Conservation (phyloP, 495 filamentous ascomycete species). For the Sabuloglossum arenarium region DNA sequence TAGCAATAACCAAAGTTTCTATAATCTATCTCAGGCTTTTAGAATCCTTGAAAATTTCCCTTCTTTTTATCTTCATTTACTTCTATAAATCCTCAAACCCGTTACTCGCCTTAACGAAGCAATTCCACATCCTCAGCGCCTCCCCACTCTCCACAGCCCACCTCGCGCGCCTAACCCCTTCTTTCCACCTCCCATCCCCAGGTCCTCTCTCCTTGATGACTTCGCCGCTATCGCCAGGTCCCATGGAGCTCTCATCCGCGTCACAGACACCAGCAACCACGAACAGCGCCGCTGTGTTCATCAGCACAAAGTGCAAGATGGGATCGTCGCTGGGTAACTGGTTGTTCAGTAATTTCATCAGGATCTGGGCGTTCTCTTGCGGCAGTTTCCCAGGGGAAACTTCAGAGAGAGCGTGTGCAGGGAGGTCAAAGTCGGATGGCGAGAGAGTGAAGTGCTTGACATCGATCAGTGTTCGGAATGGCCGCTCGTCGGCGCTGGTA, state of each 20-base stretch:
- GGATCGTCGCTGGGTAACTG: conserved; percentile 54
- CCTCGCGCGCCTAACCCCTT: conserved; percentile 57
- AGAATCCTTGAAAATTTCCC: too few species aligned
- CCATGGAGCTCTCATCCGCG: conserved; percentile 53
- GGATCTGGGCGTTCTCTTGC: conserved; percentile 64
- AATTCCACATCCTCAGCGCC: conserved; percentile 1
- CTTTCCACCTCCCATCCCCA: conserved; percentile 76
- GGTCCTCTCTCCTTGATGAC: conserved; percentile 66
- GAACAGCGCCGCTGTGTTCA: conserved; percentile 79
- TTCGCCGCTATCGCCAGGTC: conserved; percentile 45
- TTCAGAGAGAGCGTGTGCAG: conserved; percentile 44
- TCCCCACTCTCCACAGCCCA: conserved; percentile 7
- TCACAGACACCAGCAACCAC: conserved; percentile 76
- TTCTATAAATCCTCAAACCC: background rate
- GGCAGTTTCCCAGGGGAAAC: conserved; percentile 75
- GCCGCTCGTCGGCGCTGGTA: conserved; percentile 20
- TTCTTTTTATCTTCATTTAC: background rate
- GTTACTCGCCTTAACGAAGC: conserved; percentile 38
- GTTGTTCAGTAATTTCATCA: conserved; percentile 54
- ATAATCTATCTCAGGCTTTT: background rate
- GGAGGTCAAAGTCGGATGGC: conserved; percentile 70
- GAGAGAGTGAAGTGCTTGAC: conserved; percentile 55
- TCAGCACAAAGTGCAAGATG: conserved; percentile 78
- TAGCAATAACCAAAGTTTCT: background rate
- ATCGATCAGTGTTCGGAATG: conserved; percentile 26